Conservation (phyloP, 1,139 yeast genomes). For the Debaryomyces sp. region DNA sequence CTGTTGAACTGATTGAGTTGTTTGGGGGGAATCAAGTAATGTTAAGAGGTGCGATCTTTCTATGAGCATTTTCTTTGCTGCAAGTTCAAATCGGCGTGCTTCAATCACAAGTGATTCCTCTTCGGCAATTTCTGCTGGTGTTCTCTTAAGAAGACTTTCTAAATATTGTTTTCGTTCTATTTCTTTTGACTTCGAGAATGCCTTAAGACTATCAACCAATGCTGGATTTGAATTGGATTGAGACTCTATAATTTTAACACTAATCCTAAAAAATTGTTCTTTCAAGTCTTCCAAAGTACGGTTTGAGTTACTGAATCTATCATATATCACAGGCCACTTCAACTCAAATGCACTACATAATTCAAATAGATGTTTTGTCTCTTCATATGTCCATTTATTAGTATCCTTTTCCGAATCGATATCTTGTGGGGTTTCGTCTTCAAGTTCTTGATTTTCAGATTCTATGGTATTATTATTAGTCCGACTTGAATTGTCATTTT, state of each 20-base stretch:
- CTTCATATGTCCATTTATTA: constrained; percentile 71
- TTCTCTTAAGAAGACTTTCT: constrained; percentile 72
- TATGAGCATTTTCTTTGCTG: constrained; percentile 84
- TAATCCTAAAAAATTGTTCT: constrained; percentile 67
- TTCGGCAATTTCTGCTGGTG: constrained; percentile 97
- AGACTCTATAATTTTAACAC: constrained; percentile 41
- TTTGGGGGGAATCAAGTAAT: constrained; percentile 85
- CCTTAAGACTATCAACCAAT: constrained; percentile 49
- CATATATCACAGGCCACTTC: constrained; percentile 84
- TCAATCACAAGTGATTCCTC: constrained; percentile 94
- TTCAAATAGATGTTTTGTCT: constrained; percentile 74
- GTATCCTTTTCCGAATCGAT: background rate
- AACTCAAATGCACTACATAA: constrained; percentile 74
- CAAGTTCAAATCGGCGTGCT: constrained; percentile 88
- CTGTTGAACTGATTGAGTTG: constrained; percentile 74
- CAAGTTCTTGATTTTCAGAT: constrained; percentile 9
- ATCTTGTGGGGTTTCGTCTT: constrained; percentile 2
- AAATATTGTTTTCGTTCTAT: constrained; percentile 78
- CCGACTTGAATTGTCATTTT: constrained; percentile 2
- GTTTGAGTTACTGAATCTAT: constrained; percentile 56
- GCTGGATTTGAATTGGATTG: constrained; percentile 52
- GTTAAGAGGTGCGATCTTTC: constrained; percentile 83
- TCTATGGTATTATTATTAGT: constrained; percentile 4
- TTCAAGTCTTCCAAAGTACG: constrained; percentile 77
- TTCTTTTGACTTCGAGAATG: constrained; percentile 71